Base-by-base conservation (phyloP, 768 basidiomycete species). In the Panus rudis region DNA sequence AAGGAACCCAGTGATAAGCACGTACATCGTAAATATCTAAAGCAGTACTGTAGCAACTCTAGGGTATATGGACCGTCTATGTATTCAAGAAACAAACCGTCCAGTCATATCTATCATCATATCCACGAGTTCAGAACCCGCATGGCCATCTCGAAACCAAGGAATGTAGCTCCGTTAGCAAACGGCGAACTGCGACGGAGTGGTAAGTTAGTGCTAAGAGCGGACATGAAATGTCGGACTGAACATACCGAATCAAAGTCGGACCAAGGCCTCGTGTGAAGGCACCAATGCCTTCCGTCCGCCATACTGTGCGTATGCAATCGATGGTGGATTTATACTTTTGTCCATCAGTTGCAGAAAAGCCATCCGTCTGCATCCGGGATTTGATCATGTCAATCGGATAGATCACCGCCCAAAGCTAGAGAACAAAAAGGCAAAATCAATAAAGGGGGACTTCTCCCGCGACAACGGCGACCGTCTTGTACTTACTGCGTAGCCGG, bases 331-430 rank as follows among this genome's bases (percentile, higher is more conserved):
- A 86, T 23, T 70, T 72, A 63, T 96, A 97, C 57, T 88, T 89
- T 52, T 83, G 83, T 22, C 84, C 83, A 32, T 79, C 81, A 13
- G 80, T 68, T 3, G 79, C 64, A 10, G 78, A 71, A 61, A 92
- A 92, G 0, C 83, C 87, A 57, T 97, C 94, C 0, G 93, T 96
- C 65, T 98, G 94, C 73, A 97, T 86, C 41, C 92, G 79, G 21
- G 90, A 91, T 60, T 98, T 98, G 57, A 97, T 80, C 76, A 96
- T 89, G 63, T 96, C 92, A 62, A 93, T 84, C 13, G 92, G 92
- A 69, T 94, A 94, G 68, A 92, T 92, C 8, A 90, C 69, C n/a
- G 78, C 82, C 89, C 89, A 92, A 22, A 92, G 70, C 87, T 90
- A 45, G 25, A 41, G 30, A 50, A 23, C 37, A 34, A 35, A 49